phyloP scores from a whole-genome alignment of 2,329 filamentous ascomycete species.

The Ceratocystis smalleyi region DNA sequence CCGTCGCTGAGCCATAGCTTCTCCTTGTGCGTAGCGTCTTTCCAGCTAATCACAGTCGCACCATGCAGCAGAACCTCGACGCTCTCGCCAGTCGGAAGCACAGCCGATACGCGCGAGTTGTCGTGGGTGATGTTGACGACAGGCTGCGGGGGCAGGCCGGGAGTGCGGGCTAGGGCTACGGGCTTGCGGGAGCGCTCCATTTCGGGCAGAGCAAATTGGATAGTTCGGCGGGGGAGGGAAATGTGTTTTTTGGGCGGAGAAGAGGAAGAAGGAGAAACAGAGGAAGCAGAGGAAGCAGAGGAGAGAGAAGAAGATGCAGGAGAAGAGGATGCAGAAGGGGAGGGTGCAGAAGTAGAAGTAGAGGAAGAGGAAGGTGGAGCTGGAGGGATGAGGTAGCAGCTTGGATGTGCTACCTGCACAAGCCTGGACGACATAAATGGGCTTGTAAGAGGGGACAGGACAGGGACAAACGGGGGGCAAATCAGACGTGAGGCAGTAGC shows the following conservation, averaged over 20 bases:
- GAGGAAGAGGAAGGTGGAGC: neutral
- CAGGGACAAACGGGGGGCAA: neutral
- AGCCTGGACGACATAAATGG: neutral
- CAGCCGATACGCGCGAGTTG: constrained; percentile 59
- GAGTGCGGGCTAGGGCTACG: constrained; percentile 56
- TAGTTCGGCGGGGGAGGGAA: constrained; percentile 22
- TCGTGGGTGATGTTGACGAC: constrained; percentile 59
- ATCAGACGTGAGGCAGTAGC: neutral
- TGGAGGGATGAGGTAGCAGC: neutral
- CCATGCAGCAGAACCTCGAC: constrained; percentile 79
- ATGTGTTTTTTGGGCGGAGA: constrained; percentile 22
- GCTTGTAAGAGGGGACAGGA: neutral
- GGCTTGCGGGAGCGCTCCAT: constrained; percentile 81
- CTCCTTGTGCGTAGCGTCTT: constrained; percentile 60
- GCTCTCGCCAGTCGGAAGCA: constrained; percentile 71
- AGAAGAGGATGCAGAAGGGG: no score
- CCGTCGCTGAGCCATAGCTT: constrained; percentile 74
- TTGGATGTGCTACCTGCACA: neutral
- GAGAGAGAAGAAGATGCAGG: no score
- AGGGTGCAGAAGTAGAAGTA: neutral
- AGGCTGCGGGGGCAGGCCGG: constrained; percentile 57
- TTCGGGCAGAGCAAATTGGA: constrained; percentile 20
- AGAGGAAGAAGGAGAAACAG: no score
- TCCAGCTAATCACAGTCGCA: constrained; percentile 88
- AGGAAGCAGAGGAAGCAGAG: neutral